Evolutionary conservation across 768 basidiomycete genomes (phyloP), one percentile per base, ranked within the genome.

Genomic region (Termitomyces sp.): DNA sequence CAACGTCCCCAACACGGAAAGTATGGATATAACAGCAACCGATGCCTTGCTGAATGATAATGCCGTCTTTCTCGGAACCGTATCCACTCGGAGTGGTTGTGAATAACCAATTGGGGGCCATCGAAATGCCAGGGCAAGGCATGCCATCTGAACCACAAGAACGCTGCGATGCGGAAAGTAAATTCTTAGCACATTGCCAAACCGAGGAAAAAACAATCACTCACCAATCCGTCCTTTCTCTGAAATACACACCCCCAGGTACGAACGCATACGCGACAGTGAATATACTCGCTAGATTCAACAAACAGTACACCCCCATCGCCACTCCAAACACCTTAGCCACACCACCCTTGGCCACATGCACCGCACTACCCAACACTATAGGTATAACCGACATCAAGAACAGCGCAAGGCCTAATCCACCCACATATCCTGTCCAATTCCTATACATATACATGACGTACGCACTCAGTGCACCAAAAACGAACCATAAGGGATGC

Each of bases 191-290:
- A n/a, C 31, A n/a, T 25, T 10, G 44, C 14, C 21, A 29, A 23
- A 25, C 12, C 25, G 44, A 27, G 42, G 19, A 55, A 43, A n/a
- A 43, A 50, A 29, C 34, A 34, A 50, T 40, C 16, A 79, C 82
- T 69, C 64, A 90, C 83, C 86, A 59, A 66, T 90, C 83, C 32
- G 90, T 92, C 19, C 87, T 77, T 72, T 95, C 92, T 50, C 92
- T 76, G 48, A 95, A 73, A 63, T 85, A 81, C 56, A 77, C 69
- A 0, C 90, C 92, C 0, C 89, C 89, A 3, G 92, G 92, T 12
- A 95, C 90, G 63, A 94, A 95, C 2, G 92, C 92, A 71, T 95
- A 94, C 0, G 92, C 92, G 53, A 90, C 90, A 0, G 92, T 93
- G 75, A 91, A 90, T 16, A 90, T 83, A 55, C 84, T 86, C 29